These are phyloP conservation scores for Aegilops speltoides DNA, from an alignment of 176 grass and related monocot genomes.

Conservation along the genomic window DNA sequence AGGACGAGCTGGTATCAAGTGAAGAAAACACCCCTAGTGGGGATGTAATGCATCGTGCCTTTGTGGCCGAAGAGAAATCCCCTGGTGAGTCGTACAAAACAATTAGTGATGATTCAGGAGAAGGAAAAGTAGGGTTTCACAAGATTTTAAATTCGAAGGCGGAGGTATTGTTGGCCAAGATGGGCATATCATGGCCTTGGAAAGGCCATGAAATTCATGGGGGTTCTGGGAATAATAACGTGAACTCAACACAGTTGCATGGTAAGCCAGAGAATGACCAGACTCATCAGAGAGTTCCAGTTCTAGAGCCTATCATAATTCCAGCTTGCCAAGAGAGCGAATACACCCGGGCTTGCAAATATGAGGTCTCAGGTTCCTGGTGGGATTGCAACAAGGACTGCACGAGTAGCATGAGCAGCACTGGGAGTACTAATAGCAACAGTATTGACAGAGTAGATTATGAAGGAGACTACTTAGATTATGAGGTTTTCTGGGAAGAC, in stretches of 20 bases:
- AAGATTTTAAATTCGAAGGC: conserved; percentile 71
- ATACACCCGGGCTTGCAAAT: conserved; percentile 28
- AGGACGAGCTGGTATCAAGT: conserved; percentile 45
- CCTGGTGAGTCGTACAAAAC: conserved; percentile 27
- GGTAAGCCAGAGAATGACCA: conserved; percentile 51
- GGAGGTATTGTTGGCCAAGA: conserved; percentile 59
- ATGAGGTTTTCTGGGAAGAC: conserved; percentile 90
- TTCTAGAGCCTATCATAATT: conserved; percentile 46
- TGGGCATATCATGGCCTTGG: conserved; percentile 76
- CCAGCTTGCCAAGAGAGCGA: conserved; percentile 39
- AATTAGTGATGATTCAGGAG: conserved; percentile 54
- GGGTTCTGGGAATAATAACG: conserved; percentile 38
- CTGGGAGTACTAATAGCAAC: conserved; percentile 57
- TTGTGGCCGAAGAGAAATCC: conserved; percentile 31
- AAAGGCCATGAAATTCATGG: conserved; percentile 49
- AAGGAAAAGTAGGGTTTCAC: conserved; percentile 50
- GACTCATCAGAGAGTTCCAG: conserved; percentile 24
- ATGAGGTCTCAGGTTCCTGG: conserved; percentile 70
- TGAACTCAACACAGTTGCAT: conserved; percentile 38
- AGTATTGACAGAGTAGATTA: conserved; percentile 57
- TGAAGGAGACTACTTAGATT: conserved; percentile 82
- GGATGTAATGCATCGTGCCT: conserved; percentile 4
- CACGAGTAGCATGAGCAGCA: conserved; percentile 70
- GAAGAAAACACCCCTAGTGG: conserved; percentile 36
- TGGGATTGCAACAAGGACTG: conserved; percentile 70